Evolutionary conservation across 331 rosid species (phyloP).

Genomic region (Rosa hybrid): DNA sequence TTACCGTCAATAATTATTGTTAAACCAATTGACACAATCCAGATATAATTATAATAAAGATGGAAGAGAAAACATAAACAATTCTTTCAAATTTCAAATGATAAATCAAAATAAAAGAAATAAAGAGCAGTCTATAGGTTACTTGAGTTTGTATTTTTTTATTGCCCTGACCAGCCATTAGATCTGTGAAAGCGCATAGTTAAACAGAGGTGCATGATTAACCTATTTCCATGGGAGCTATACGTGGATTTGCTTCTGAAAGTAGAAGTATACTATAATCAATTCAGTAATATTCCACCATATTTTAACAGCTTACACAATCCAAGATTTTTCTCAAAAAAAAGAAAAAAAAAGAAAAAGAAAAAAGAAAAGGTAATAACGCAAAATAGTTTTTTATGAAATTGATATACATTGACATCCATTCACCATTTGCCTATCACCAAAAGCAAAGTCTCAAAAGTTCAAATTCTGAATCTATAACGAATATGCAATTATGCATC

Average conservation of each 20-base stretch:
- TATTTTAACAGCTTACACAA: too few species aligned
- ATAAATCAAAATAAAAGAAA: neutral
- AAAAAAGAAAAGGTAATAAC: neutral
- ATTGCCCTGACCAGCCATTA: too few species aligned
- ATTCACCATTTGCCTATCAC: neutral
- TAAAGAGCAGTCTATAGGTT: slow-evolving; percentile 22
- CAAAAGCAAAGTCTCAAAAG: neutral
- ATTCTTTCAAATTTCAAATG: neutral
- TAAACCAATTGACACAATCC: neutral
- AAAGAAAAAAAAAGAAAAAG: too few species aligned
- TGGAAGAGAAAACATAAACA: neutral
- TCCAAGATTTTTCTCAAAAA: too few species aligned
- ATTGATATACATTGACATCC: neutral
- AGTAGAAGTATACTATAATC: too few species aligned
- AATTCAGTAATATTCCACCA: too few species aligned
- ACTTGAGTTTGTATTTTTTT: slow-evolving; percentile 30
- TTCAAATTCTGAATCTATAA: neutral
- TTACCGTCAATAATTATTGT: slow-evolving; percentile 9
- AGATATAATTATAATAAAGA: neutral
- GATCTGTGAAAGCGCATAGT: too few species aligned
- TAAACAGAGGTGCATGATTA: too few species aligned
- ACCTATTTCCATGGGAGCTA: too few species aligned
- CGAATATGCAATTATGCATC: too few species aligned
- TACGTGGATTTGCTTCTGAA: too few species aligned
- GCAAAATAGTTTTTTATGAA: neutral